Evolutionary conservation across 2,329 filamentous ascomycete species (phyloP), one percentile per base, ranked within the genome.

Genomic region (Sarocladiaceae sp.): DNA sequence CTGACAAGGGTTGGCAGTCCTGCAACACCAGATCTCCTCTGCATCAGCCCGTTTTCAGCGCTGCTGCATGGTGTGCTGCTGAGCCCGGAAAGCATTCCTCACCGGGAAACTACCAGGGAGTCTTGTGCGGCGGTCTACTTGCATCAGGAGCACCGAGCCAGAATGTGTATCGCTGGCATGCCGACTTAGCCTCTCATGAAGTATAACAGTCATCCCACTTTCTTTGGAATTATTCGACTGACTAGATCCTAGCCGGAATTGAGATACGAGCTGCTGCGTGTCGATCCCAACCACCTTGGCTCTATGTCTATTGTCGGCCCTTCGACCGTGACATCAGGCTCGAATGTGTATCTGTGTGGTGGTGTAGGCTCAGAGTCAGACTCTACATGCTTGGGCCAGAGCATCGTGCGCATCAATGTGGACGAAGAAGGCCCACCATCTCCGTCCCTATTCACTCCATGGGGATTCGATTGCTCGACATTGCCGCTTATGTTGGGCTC

Each of bases 51-150:
- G 59, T 66, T 1, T 76, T 75, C 49, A 74, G 75, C 0, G 65
- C 66, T 5, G 49, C 65, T 12, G 52, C 75, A 2, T 50, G 64
- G 29, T 58, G 59, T 21, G 26, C 16, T 23, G 23, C 11, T 27
- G 57, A 55, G 3, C 44, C 46, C 10, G 46, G 48, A 20, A 45
- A 54, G 11, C 27, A 45, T 46, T 35, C 23, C 1, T 48, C 50
- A 33, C 54, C 63, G 19, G 48, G 60, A 33, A 56, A 50, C 4
- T 73, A 72, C 45, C 54, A 61, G 33, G 89, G 89, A 1, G 60
- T 91, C 2, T 53, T 93, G 2, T 68, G 79, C 15, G 89, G 89
- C 15, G 90, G 90, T 0, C 82, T 94, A 55, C 69, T 72, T 18
- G 64, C 65, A 31, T 73, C 83, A 57, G 86, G 84, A 3, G 67